Base-by-base conservation (phyloP, 176 grass and related monocot genomes). In the Triticum turgidum region DNA sequence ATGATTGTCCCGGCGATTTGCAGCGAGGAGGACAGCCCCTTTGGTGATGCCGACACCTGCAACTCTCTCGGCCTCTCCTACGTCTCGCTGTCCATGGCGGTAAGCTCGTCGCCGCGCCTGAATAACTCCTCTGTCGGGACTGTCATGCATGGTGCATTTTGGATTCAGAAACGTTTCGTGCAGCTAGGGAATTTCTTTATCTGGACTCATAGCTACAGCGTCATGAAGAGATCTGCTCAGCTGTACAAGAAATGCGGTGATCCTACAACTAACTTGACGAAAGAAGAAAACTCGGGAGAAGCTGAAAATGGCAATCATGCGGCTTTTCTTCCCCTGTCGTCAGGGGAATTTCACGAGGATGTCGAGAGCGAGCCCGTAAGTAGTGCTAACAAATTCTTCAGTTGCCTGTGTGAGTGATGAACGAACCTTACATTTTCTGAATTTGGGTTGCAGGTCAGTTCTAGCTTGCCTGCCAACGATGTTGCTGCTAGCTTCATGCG, bases 1-100 rank as follows among this genome's bases (percentile, higher is more conserved):
- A 91, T 95, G 76, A 89, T 95, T 80, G 78, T 93, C 49, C 94
- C 91, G 9, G 91, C 89, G 38, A 87, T 91, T 17, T 95, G 94
- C 65, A 87, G 38, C 6, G 77, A 95, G 77, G 86, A 84, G 3
- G 84, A 63, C 41, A 95, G 32, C 78, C 91, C 94, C 30, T 95
- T 93, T 12, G 84, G 89, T 15, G 47, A 87, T 24, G 17, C 65
- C 17, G 56, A 15, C n/a, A 83, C 61, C 20, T 95, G 91, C 77
- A 89, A 87, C 29, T 78, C 81, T 27, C 82, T 83, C 9, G 89
- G 91, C 21, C 78, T 95, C 47, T 93, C 91, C 71, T 91, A 93
- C 8, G 87, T 86, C 34, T 93, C 94, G 9, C 73, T 96, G 2
- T 93, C 89, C 5, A 80, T 91, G 86, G 94, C 84, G 73, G 87